phyloP scores from a whole-genome alignment of 78 protist genomes.

The Dictyostelium capitatum region DNA sequence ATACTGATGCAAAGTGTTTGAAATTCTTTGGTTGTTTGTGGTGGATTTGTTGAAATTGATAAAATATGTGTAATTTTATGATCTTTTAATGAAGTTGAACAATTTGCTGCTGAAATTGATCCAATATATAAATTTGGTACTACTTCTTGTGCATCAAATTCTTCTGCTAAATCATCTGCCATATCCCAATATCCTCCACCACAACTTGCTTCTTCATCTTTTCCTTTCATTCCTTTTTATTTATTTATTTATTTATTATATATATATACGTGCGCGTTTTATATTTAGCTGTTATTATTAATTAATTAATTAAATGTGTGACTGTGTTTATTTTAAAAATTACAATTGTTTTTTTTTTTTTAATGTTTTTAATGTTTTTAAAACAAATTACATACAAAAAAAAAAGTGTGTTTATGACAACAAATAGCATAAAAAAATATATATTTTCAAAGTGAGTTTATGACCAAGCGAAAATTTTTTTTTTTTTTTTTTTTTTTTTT shows the following conservation, averaged over 20 bases:
- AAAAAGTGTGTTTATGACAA: no score
- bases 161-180: conserved; percentile 49
- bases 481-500: no score
- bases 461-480: no score
- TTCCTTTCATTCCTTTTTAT: background rate
- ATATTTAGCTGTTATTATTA: no score
- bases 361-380: no score
- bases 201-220: conserved; percentile 1
- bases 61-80: conserved; percentile 56
- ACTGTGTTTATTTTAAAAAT: no score
- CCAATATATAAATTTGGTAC: conserved; percentile 66
- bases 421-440: no score
- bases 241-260: background rate
- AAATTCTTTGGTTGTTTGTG: conserved; percentile 22
- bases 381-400: no score
- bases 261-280: background rate
- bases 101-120: conserved; percentile 48
- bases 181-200: conserved; percentile 65
- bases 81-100: background rate
- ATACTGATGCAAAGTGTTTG: conserved; percentile 36
- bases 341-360: no score
- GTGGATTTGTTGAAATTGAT: conserved; percentile 73
- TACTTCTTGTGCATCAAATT: conserved; percentile 75
- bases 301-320: background rate
- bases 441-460: no score